Conservation (phyloP, 257 asterid species). For the Solanum bulbocastanum region DNA sequence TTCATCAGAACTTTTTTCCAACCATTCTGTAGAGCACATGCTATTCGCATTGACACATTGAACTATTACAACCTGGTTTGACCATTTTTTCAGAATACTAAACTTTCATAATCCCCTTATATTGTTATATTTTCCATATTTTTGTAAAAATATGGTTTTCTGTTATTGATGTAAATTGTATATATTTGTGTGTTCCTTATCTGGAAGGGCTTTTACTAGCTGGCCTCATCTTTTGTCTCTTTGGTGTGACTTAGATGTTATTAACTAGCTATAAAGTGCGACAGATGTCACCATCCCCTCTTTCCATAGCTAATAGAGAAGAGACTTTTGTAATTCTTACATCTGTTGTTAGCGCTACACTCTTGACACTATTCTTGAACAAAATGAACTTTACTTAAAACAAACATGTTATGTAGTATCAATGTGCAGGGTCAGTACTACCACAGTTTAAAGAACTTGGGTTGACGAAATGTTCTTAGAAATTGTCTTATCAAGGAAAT, state of each 20-base stretch:
- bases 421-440: not conserved
- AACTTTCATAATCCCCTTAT: not conserved
- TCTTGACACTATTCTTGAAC: not conserved
- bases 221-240: not conserved
- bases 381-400: not conserved
- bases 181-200: not conserved
- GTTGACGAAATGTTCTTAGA: not conserved
- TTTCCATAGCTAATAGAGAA: not conserved
- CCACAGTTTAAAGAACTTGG: not conserved
- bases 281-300: not conserved
- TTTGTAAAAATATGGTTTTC: not conserved
- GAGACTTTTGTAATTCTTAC: not conserved
- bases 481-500: not conserved
- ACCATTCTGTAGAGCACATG: not conserved
- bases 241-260: not conserved
- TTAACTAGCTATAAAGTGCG: not conserved
- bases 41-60: not conserved
- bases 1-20: not conserved
- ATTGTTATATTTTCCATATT: not conserved
- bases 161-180: not conserved
- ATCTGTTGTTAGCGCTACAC: not conserved
- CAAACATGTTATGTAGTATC: not conserved
- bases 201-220: not conserved
- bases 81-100: not conserved
- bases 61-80: not conserved